phyloP scores from a whole-genome alignment of 2,329 filamentous ascomycete genomes.

The Aspergillus felis region DNA sequence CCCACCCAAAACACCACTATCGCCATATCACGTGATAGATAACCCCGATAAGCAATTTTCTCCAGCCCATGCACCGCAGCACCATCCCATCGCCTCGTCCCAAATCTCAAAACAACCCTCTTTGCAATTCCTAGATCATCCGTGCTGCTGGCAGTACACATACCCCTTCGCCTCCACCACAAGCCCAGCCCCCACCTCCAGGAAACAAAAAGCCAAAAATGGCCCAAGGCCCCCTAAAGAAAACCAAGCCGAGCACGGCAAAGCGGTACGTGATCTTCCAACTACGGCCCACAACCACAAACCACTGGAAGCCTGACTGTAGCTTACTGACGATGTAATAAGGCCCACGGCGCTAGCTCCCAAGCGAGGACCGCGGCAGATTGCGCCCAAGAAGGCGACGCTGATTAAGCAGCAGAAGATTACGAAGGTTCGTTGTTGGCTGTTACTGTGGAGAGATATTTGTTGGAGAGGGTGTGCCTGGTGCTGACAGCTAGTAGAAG shows the following conservation, averaged over 20 bases:
- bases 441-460: neutral
- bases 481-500: slow-evolving; percentile 46
- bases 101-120: neutral
- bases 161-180: neutral
- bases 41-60: slow-evolving; percentile 16
- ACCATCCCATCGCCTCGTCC: neutral
- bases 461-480: neutral
- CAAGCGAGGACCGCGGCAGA: slow-evolving; percentile 57
- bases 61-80: neutral
- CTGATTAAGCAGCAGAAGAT: slow-evolving; percentile 60
- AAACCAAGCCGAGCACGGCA: slow-evolving; percentile 31
- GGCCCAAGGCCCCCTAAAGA: slow-evolving; percentile 39
- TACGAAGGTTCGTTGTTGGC: slow-evolving; percentile 49
- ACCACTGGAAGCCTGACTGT: neutral
- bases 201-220: slow-evolving; percentile 4
- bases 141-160: slow-evolving; percentile 13
- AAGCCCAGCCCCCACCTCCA: neutral
- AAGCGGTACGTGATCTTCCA: slow-evolving; percentile 33
- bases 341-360: slow-evolving; percentile 40
- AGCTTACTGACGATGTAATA: neutral
- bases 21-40: slow-evolving; percentile 14
- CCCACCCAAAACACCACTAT: neutral
- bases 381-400: slow-evolving; percentile 63
- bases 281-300: neutral
- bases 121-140: neutral